Evolutionary conservation across 192 early-diverging fungal genomes (phyloP), one percentile per base, ranked within the genome.

Genomic region (Gamsiella multidivaricata): DNA sequence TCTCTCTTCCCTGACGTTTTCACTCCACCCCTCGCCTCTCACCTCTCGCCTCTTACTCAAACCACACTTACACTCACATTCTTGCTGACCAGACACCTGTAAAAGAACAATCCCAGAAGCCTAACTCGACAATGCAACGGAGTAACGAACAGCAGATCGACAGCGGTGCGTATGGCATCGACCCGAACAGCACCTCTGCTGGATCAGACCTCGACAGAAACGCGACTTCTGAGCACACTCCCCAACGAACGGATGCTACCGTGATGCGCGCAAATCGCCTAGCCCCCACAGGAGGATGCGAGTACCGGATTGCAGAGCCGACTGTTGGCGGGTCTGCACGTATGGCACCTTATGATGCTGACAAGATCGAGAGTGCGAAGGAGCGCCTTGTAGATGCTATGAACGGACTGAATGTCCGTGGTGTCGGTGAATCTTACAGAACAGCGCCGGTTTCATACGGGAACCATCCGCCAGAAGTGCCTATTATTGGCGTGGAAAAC

Each of bases 281-380:
- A 32, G 45, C 46, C 12, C 68, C 58, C 3, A 22, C 7, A 2
- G 28, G 25, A 18, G 41, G 51, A 7, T 26, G 20, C 28, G 41
- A 50, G 5, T 59, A 54, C 26, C 42, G 34, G 29, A 34, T 76
- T 23, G 73, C 73, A 17, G 59, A 53, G 18, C 65, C 64, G 1
- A 49, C 64, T 6, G 43, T 76, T 15, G 73, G 73, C 1, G 73
- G 73, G 5, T 34, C 61, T 20, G 39, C 70, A 11, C 29, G 3
- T n/a, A n/a, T n/a, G n/a, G n/a, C n/a, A 1, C 56, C 62, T 5
- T 73, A 65, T 20, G 28, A 65, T 23, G 25, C 18, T 26, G 39
- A n/a, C n/a, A 55, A 56, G 4, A 54, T 70, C 34, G 69, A 70
- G 31, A 31, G n/a, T 26, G 69, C 69, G 23, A 70, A 70, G 53